Base-by-base conservation (phyloP, 768 basidiomycete species). In the Termitomyces sp. region DNA sequence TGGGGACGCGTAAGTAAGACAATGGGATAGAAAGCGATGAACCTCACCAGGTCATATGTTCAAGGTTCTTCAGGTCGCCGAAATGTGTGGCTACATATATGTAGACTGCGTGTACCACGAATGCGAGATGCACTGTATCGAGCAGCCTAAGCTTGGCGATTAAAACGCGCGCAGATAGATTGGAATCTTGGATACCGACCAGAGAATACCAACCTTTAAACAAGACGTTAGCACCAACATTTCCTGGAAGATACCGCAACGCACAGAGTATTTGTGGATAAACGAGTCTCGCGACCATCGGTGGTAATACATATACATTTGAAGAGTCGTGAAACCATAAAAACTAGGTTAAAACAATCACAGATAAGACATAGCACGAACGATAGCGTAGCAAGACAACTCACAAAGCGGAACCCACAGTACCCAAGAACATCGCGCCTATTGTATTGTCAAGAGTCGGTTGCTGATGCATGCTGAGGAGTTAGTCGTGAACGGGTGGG, bases 271-370 rank as follows among this genome's bases (percentile, higher is more conserved):
- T 61, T 73, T 76, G 63, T 80, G 73, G 26, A 76, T 58, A 8
- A 56, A 50, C 3, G 72, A 69, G 62, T 79, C 78, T 16, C 68
- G 67, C 18, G 67, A 65, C 63, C 70, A 79, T 14, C 71, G 65
- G 50, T 76, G 74, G 55, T 74, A 79, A 62, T 78, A 79, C 67
- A 69, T 70, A 58, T 74, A 76, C 13, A 70, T 63, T 55, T 79
- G 77, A 5, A 76, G 66, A 8, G 71, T 71, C 2, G 72, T 78
- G 53, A 76, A 68, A 20, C 78, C 78, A 43, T 71, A 79, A 13
- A 79, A 59, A 43, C 77, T 79, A 46, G 20, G 20, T 44, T 13
- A 28, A 26, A 30, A 23, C 2, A 9, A 40, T 38, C 13, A 28
- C 16, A 14, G 18, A 23, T 43, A n/a, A 47, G 46, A 5, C 23